These are phyloP conservation scores for Fusarium austroafricanum DNA, from an alignment of 2,329 filamentous ascomycete species.

Conservation along the genomic window DNA sequence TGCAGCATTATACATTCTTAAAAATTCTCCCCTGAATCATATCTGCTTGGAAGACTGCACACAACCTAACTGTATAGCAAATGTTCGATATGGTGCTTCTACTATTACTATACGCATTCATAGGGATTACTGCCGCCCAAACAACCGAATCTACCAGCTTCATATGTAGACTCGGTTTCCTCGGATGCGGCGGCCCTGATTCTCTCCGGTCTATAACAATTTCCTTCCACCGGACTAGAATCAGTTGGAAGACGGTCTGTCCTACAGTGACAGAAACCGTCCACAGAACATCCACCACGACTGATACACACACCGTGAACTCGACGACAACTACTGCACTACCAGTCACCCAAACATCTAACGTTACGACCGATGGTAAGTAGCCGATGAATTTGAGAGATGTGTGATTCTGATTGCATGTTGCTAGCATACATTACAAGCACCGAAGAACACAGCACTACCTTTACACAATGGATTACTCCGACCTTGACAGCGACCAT, in stretches of 20 bases:
- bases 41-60: too few relatives aligned
- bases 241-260: neutral
- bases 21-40: too few relatives aligned
- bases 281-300: neutral
- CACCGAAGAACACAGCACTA: neutral
- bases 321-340: neutral
- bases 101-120: neutral
- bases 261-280: neutral
- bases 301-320: neutral
- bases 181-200: too few relatives aligned
- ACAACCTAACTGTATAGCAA: too few relatives aligned
- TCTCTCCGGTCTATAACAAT: neutral
- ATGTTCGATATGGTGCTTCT: neutral
- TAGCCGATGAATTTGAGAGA: accelerated
- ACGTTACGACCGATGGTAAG: neutral
- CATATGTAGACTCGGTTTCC: too few relatives aligned
- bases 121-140: neutral
- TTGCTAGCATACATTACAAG: neutral
- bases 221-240: neutral
- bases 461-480: neutral
- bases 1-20: too few relatives aligned
- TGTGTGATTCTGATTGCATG: neutral
- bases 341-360: neutral
- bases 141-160: too few relatives aligned
- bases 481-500: neutral